phyloP scores from a whole-genome alignment of 2,329 filamentous ascomycete genomes.

The Pseudogymnoascus sp. region DNA sequence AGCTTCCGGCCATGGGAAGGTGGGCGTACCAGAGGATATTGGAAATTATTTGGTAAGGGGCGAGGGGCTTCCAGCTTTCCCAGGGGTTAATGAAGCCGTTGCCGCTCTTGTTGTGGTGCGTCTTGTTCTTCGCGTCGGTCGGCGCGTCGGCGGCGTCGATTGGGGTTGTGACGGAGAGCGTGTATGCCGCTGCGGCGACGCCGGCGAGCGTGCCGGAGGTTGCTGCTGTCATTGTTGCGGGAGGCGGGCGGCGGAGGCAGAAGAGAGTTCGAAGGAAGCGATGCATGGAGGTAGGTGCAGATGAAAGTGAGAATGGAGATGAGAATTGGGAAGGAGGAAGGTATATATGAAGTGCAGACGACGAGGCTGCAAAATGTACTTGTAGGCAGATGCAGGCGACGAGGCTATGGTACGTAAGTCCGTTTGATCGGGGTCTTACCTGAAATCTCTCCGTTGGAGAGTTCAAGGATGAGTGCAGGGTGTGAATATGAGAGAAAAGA shows the following conservation, averaged over 20 bases:
- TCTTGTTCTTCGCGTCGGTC: constrained; percentile 32
- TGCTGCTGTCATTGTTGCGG: neutral
- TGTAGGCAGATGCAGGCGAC: constrained; percentile 1
- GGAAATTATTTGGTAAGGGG: constrained; percentile 26
- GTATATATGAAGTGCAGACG: neutral
- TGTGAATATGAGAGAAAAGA: constrained; percentile 5
- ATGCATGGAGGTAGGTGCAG: neutral
- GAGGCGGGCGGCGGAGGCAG: neutral
- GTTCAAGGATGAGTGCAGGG: neutral
- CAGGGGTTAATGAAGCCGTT: constrained; percentile 51
- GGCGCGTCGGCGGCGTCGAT: constrained; percentile 13
- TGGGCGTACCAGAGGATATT: constrained; percentile 33
- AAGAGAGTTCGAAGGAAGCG: neutral
- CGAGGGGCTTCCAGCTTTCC: constrained; percentile 40
- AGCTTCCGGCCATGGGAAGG: neutral
- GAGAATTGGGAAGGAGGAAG: neutral
- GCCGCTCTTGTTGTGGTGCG: constrained; percentile 43
- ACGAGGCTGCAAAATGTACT: neutral
- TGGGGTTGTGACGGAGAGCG: neutral
- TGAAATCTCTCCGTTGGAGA: neutral
- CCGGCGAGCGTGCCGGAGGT: neutral
- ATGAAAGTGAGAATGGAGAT: neutral
- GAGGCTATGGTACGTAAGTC: neutral
- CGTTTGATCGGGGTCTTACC: neutral
- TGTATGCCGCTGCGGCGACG: neutral